Base-by-base conservation (phyloP, 2,329 filamentous ascomycete genomes). In the Hypoxylon sp. region DNA sequence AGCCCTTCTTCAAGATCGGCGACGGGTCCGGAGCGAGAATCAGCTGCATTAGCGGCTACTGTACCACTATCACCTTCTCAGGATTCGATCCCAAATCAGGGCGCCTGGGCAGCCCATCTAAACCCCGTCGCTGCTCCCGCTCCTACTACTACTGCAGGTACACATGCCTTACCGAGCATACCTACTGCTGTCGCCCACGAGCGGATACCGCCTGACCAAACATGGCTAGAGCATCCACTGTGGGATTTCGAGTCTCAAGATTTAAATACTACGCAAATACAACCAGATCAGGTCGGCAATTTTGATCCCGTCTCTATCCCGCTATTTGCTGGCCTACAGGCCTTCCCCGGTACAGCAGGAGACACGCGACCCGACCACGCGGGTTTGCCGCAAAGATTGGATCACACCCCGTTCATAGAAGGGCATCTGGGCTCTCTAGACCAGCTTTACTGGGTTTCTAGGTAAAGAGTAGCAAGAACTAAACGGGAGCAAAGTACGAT, bases 401-500 rank as follows among this genome's bases (percentile, higher is more conserved):
- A 57, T 24, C 32, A 57, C 26, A 57, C 20, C 16, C 24, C 33
- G 24, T 57, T 44, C 16, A 16, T 30, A 8, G 45, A 42, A 40
- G 45, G 32, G 12, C 45, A 20, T 22, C 44, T 42, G 9, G 12
- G 22, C 33, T 57, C 45, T 49, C 32, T 50, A 42, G 45, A 50
- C 24, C 45, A 57, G 32, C 54, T 57, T 18, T 57, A 57, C 32
- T 57, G 33, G 44, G 44, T 40, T 49, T 49, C 54, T 49, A 50
- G 54, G 22, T 57, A 30, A 56, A 36, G 4, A 30, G 9, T 28
- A 20, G 53, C 7, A 49, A 18, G 53, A 57, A 49, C 44, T 5
- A 49, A 49, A 48, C 26, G 7, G 8, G 33, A 42, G 24, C 32
- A 49, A 50, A 56, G 33, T 50, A 57, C 33, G 54, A 50, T 42